Evolutionary conservation across 257 asterid genomes (phyloP).

Genomic region (Prunella vulgaris): DNA sequence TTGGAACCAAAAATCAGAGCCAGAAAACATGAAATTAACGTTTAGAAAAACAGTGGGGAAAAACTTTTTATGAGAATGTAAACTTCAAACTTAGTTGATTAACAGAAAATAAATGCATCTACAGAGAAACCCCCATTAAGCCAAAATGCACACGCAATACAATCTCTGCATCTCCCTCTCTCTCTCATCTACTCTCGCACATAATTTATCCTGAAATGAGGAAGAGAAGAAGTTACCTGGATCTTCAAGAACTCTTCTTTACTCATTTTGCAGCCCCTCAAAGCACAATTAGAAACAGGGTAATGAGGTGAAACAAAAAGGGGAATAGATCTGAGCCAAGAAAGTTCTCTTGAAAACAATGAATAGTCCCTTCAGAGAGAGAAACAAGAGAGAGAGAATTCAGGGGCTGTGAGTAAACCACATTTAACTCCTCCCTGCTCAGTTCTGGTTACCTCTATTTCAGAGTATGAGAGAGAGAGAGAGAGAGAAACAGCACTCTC

Average conservation of each 20-base stretch:
- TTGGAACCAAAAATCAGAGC: constrained; percentile 23
- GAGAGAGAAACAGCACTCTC: constrained; percentile 20
- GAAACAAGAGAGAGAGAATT: background rate
- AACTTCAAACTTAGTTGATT: no score
- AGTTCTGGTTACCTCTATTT: constrained; percentile 45
- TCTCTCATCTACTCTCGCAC: background rate
- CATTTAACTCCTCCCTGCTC: constrained; percentile 24
- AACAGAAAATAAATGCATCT: background rate
- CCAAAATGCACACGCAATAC: constrained; percentile 22
- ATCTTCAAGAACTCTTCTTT: constrained; percentile 57
- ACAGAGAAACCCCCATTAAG: background rate
- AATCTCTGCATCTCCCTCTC: no score
- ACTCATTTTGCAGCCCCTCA: constrained; percentile 35
- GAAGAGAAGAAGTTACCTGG: constrained; percentile 32
- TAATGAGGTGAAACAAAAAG: constrained; percentile 17
- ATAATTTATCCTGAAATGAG: no score
- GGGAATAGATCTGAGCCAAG: constrained; percentile 29
- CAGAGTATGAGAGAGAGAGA: constrained; percentile 43
- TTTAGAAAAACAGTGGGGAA: no score
- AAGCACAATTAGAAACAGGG: constrained; percentile 13
- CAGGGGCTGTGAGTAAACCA: constrained; percentile 15
- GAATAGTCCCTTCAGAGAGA: constrained; percentile 18
- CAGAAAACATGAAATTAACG: constrained; percentile 16
- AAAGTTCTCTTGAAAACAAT: constrained; percentile 16
- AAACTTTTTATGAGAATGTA: constrained; percentile 16